Evolutionary conservation across 1,284 basidiomycete genomes (phyloP).

Genomic region (Ceratobasidium sp.): DNA sequence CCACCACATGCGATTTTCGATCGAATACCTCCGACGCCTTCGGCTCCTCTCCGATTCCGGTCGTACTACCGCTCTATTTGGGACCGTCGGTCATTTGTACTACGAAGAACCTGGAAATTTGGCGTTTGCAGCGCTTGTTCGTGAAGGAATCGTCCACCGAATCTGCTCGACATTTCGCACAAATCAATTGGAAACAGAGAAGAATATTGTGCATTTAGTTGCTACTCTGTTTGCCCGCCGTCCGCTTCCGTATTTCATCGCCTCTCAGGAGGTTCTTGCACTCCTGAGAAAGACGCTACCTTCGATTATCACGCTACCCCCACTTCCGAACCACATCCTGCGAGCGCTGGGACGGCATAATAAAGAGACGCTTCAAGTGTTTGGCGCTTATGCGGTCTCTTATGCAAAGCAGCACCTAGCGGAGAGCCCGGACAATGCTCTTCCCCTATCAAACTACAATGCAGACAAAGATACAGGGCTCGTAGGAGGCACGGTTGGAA

Average conservation of each 20-base stretch:
- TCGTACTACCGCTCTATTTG: slow-evolving; percentile 53
- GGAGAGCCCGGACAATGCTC: slow-evolving; percentile 52
- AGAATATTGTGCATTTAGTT: slow-evolving; percentile 61
- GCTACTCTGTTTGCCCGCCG: slow-evolving; percentile 66
- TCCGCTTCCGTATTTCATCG: slow-evolving; percentile 57
- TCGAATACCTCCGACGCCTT: slow-evolving; percentile 68
- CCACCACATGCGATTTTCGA: slow-evolving; percentile 71
- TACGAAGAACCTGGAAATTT: slow-evolving; percentile 73
- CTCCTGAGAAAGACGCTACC: slow-evolving; percentile 56
- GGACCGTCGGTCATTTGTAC: slow-evolving; percentile 53
- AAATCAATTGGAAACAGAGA: slow-evolving; percentile 53
- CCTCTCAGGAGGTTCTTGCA: slow-evolving; percentile 50
- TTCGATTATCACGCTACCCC: slow-evolving; percentile 63
- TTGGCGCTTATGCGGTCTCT: slow-evolving; percentile 60
- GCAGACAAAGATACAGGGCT: not conserved
- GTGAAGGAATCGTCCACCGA: slow-evolving; percentile 62
- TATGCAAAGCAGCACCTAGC: slow-evolving; percentile 54
- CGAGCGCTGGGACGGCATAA: slow-evolving; percentile 58
- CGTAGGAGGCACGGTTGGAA: not conserved
- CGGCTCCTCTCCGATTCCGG: slow-evolving; percentile 61
- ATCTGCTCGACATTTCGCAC: slow-evolving; percentile 54
- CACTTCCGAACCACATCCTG: slow-evolving; percentile 53
- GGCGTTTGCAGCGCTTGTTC: slow-evolving; percentile 64
- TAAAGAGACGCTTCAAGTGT: slow-evolving; percentile 58
- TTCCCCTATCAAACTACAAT: slow-evolving; percentile 54